phyloP scores from a whole-genome alignment of 2,329 filamentous ascomycete genomes.

The Pseudocercospora musae region DNA sequence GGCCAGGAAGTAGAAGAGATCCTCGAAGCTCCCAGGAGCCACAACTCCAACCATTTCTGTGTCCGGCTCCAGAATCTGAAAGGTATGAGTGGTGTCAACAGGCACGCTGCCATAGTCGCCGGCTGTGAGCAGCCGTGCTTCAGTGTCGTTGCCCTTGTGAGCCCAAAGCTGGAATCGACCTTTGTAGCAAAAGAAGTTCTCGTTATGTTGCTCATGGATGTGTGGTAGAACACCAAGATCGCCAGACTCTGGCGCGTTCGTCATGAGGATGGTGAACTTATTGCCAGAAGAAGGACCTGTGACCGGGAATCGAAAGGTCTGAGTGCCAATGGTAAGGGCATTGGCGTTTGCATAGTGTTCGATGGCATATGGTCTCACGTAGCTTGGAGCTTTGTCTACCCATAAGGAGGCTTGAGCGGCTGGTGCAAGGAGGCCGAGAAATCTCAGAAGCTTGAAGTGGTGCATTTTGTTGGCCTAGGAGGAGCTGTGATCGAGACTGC shows the following conservation, averaged over 20 bases:
- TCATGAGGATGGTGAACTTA: slow-evolving; percentile 6
- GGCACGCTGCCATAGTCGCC: slow-evolving; percentile 49
- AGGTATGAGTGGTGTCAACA: slow-evolving; percentile 48
- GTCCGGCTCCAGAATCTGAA: slow-evolving; percentile 48
- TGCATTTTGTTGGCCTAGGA: background rate
- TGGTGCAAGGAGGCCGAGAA: background rate
- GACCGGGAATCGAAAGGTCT: slow-evolving; percentile 8
- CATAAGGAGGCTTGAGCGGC: slow-evolving; percentile 1
- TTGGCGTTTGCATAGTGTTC: slow-evolving; percentile 10
- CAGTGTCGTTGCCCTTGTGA: slow-evolving; percentile 34
- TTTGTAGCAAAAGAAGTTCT: slow-evolving; percentile 12
- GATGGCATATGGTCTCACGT: slow-evolving; percentile 7
- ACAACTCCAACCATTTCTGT: slow-evolving; percentile 49
- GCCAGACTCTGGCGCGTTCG: background rate
- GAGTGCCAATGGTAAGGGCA: slow-evolving; percentile 7
- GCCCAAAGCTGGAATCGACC: slow-evolving; percentile 48
- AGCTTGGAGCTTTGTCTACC: slow-evolving; percentile 4
- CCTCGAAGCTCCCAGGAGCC: slow-evolving; percentile 49
- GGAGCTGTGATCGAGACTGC: background rate
- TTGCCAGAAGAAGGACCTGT: slow-evolving; percentile 6
- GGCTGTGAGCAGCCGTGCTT: slow-evolving; percentile 40
- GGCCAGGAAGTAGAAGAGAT: slow-evolving; percentile 37
- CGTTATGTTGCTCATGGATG: slow-evolving; percentile 8
- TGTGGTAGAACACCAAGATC: slow-evolving; percentile 9
- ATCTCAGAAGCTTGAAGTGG: background rate